Evolutionary conservation across 2,329 filamentous ascomycete genomes (phyloP), one percentile per base, ranked within the genome.

Genomic region (Ceratocystis colombiana): DNA sequence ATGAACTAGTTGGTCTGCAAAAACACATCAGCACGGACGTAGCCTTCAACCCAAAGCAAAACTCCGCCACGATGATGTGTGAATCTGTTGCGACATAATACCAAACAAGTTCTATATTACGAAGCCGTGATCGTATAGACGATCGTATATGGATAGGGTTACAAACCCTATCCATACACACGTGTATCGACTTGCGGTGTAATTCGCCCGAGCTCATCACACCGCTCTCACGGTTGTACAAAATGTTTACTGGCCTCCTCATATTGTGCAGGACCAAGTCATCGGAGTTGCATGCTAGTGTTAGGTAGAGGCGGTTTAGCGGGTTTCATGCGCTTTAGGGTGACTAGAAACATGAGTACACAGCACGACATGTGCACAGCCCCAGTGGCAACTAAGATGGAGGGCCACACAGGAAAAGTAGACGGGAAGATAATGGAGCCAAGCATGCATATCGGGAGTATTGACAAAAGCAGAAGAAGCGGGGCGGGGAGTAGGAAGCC

Each of bases 351-450:
- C 48, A 50, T 25, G 48, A 50, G 17, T 22, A 50, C 20, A 50
- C 20, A 50, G 22, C n/a, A 50, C 48, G 22, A 30, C 53, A 33
- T 57, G 50, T 57, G 53, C 53, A 57, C 53, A 57, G 53, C 53
- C 53, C 28, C 53, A 15, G 53, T 57, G 53, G 28, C 53, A 28
- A 30, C 12, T 30, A 5, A 30, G 53, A 57, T 57, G 7, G 22
- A 57, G 7, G 30, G 28, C n/a, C 46, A 25, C 22, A 33, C 15
- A 28, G 25, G 28, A 33, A 57, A 15, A 28, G 22, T 22, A 57
- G 53, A 28, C 53, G 53, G 53, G 25, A 57, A 57, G 53, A 57
- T 3, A 10, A 41, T 41, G 37, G 4, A 57, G 28, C 22, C 22
- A 57, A 57, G 53, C 53, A 25, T 41, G 37, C 37, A 41, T 15